A percentile compares a stretch with the other conserved stretches of the same genome.
These are phyloP conservation scores for Hsuehochloa calcarea DNA, from an alignment of 176 grass and related monocot genomes.

Conservation along the genomic window DNA sequence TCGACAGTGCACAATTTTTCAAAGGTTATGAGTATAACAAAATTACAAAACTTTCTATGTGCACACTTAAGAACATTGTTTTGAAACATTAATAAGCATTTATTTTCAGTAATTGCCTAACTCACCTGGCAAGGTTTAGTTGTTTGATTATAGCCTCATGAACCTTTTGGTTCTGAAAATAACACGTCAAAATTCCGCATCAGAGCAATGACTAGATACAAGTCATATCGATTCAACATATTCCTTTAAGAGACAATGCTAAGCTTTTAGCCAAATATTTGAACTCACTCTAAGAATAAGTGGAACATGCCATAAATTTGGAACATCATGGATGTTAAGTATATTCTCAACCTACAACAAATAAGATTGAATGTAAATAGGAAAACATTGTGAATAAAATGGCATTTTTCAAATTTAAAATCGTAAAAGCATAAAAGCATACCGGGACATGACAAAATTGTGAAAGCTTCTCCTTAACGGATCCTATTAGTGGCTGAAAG, in stretches of 20 bases:
- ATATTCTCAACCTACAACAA: conserved; percentile 82
- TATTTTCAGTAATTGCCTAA: conserved; percentile 18
- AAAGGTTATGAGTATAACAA: conserved; percentile 14
- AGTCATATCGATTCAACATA: neutral
- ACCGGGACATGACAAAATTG: conserved; percentile 99
- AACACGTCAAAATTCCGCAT: neutral
- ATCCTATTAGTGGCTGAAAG: conserved; percentile 79
- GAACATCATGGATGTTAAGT: conserved; percentile 93
- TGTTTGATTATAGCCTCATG: conserved; percentile 94
- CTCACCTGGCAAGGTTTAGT: conserved; percentile 74
- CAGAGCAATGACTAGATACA: neutral
- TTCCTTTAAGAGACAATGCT: neutral
- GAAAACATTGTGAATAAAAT: conserved; percentile 2
- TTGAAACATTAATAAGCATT: neutral
- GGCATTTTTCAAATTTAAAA: neutral
- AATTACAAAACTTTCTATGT: neutral
- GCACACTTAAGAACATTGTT: neutral
- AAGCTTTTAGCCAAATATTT: conserved; percentile 18
- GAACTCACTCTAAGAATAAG: conserved; percentile 90
- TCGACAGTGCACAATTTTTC: neutral
- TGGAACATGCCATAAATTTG: conserved; percentile 97
- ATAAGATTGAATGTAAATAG: conserved; percentile 30
- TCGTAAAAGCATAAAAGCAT: conserved; percentile 39
- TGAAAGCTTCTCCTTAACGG: conserved; percentile 88
- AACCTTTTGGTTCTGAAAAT: conserved; percentile 91